Evolutionary conservation across 1,139 yeast species (phyloP).

Genomic region (Tardiomyces depauwii): DNA sequence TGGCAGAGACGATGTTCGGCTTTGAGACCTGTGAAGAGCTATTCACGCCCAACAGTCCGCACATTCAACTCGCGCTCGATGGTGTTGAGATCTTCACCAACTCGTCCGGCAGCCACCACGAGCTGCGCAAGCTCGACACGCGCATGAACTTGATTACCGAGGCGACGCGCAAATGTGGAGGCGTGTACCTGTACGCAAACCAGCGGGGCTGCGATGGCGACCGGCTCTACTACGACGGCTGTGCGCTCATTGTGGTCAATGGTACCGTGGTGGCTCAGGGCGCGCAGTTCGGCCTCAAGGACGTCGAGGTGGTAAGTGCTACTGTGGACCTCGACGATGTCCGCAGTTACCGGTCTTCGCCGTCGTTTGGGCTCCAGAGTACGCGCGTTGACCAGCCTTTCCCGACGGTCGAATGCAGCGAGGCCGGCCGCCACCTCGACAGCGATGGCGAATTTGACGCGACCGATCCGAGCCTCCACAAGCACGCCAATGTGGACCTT

Average conservation of each 20-base stretch:
- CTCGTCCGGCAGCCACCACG: conserved; percentile 95
- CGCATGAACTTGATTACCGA: conserved; percentile 76
- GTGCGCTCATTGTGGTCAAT: conserved; percentile 87
- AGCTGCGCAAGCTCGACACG: conserved; percentile 76
- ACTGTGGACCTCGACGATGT: conserved; percentile 91
- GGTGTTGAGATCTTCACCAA: conserved; percentile 95
- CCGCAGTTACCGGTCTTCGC: conserved; percentile 60
- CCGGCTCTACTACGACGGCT: conserved; percentile 90
- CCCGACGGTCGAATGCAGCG: conserved; percentile 44
- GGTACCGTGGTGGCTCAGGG: conserved; percentile 92
- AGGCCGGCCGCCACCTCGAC: conserved; percentile 1
- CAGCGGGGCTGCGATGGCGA: conserved; percentile 99
- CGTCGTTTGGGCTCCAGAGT: conserved; percentile 66
- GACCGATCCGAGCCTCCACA: not conserved
- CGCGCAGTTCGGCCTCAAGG: conserved; percentile 74
- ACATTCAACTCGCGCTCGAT: conserved; percentile 79
- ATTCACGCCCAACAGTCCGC: conserved; percentile 94
- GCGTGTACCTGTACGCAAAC: conserved; percentile 83
- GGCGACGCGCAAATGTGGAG: conserved; percentile 95
- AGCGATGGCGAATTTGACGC: not conserved
- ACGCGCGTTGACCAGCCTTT: conserved; percentile 38
- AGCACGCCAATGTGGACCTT: conserved; percentile 21
- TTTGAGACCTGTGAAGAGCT: conserved; percentile 97
- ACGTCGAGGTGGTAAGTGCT: conserved; percentile 89
- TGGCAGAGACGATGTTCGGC: conserved; percentile 80